phyloP scores from a whole-genome alignment of 441 rosid genomes.

The Adansonia gregorii region DNA sequence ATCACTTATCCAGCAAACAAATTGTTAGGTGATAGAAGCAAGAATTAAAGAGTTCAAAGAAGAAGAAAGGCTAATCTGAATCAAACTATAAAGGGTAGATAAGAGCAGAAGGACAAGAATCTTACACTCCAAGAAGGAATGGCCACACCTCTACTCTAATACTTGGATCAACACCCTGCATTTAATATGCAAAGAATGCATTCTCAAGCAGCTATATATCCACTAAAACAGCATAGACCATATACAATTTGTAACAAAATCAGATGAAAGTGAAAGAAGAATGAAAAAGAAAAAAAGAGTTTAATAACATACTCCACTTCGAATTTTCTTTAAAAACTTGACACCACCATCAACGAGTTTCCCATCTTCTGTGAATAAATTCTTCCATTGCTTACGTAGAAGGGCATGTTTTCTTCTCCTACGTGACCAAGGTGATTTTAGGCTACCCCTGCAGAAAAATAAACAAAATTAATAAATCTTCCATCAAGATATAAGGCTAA shows the following conservation, averaged over 20 bases:
- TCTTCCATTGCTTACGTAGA: constrained; percentile 68
- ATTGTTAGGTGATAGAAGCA: too few species aligned
- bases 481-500: neutral
- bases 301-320: constrained; percentile 72
- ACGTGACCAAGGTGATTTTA: constrained; percentile 88
- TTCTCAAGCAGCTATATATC: neutral
- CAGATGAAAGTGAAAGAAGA: neutral
- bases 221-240: constrained; percentile 13
- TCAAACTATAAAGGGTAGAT: neutral
- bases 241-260: constrained; percentile 4
- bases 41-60: neutral
- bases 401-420: constrained; percentile 82
- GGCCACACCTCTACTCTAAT: constrained; percentile 93
- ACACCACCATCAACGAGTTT: constrained; percentile 72
- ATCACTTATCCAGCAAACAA: too few species aligned
- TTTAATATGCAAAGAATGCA: constrained; percentile 14
- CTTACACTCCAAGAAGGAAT: constrained; percentile 95
- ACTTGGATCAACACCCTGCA: constrained; percentile 86
- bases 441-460: constrained; percentile 56
- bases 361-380: constrained; percentile 69
- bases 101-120: neutral
- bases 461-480: constrained; percentile 24
- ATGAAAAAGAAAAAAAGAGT: too few species aligned
- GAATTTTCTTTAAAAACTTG: constrained; percentile 81
- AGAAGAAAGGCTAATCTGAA: neutral